These are phyloP conservation scores for Penicillium coprophilum DNA, from an alignment of 495 filamentous ascomycete genomes.

Conservation along the genomic window DNA sequence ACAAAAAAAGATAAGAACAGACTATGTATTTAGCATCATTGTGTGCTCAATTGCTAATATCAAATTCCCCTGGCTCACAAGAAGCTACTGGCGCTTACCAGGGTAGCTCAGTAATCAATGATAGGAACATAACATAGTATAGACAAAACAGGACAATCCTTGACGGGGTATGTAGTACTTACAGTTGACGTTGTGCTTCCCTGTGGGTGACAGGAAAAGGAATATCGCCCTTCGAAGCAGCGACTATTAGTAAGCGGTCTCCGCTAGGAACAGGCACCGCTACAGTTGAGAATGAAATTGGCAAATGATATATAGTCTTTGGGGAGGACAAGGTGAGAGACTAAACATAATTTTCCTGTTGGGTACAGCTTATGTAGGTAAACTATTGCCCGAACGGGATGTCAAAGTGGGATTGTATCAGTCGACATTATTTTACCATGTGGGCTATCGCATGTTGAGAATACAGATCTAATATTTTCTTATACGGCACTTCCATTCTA, in stretches of 20 bases:
- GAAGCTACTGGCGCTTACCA: not conserved
- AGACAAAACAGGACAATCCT: not conserved
- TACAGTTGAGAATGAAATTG: conserved; percentile 1
- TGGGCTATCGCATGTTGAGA: not conserved
- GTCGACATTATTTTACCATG: not conserved
- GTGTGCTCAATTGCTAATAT: not conserved
- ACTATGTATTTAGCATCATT: not conserved
- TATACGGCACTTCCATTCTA: not conserved
- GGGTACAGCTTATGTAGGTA: not conserved
- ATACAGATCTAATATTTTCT: not conserved
- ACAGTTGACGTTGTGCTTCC: conserved; percentile 5
- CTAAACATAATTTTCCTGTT: not conserved
- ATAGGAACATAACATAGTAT: not conserved
- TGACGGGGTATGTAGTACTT: not conserved
- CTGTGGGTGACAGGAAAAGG: not conserved
- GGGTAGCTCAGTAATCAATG: not conserved
- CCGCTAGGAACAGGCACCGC: conserved; percentile 2
- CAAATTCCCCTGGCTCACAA: conserved; percentile 1
- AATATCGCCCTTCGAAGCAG: not conserved
- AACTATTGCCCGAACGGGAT: not conserved
- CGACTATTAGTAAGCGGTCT: conserved; percentile 4
- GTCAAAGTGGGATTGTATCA: not conserved
- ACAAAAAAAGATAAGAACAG: not conserved
- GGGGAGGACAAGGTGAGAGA: not conserved
- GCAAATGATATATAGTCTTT: not conserved